A percentile compares a stretch with the other conserved stretches of the same genome.
Conservation (phyloP, 441 rosid genomes). For the Populus hybrid region DNA sequence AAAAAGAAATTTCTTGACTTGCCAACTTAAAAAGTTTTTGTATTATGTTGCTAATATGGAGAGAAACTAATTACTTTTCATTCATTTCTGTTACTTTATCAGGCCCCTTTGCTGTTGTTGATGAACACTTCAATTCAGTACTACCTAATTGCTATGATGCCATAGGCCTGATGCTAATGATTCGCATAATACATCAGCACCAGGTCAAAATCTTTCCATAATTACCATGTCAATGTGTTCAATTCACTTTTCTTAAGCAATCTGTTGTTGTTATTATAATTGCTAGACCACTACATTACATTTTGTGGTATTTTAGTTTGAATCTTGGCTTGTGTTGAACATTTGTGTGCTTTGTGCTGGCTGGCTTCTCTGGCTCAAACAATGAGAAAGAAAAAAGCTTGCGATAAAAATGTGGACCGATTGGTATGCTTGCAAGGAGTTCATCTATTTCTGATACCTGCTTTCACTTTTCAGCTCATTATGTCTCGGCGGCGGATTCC, state of each 20-base stretch:
- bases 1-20: background rate
- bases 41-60: background rate
- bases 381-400: background rate
- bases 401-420: background rate
- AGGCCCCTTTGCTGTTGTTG: conserved; percentile 98
- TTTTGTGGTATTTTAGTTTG: background rate
- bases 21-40: background rate
- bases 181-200: conserved; percentile 93
- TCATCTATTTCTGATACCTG: background rate
- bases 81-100: conserved; percentile 22
- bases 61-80: background rate
- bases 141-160: conserved; percentile 96
- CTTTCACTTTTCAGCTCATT: conserved; percentile 53
- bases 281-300: background rate
- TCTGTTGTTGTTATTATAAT: background rate
- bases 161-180: conserved; percentile 98
- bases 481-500: conserved; percentile 97
- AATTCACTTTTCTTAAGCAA: background rate
- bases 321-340: background rate
- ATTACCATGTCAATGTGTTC: background rate
- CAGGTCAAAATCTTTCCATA: conserved; percentile 55
- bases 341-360: background rate
- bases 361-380: background rate
- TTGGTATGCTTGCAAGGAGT: background rate
- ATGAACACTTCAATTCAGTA: conserved; percentile 86